Base-by-base conservation (phyloP, 2,329 filamentous ascomycete genomes). In the Fusarium sp. region DNA sequence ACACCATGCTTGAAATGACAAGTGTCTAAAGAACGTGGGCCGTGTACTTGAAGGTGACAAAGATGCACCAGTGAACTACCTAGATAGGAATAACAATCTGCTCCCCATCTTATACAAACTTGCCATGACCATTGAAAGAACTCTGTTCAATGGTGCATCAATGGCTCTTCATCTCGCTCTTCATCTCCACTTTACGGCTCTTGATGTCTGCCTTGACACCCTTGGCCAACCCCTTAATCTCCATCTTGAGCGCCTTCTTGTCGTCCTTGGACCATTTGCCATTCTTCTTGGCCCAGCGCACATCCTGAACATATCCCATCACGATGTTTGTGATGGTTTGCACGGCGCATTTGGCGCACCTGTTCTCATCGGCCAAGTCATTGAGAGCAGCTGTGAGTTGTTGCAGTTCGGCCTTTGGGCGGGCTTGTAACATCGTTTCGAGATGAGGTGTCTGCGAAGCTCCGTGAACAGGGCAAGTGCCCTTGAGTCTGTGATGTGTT, bases 241-340 rank as follows among this genome's bases (percentile, higher is more conserved):
- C 68, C 25, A 35, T 52, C 60, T 74, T 74, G 35, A 74, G 68
- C 27, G 71, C 67, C 56, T 62, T 67, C 63, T 74, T 73, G 1
- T 73, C 71, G 6, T 74, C 71, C 23, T 72, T 74, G 6, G 64
- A 74, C 8, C 71, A 20, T 14, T 74, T 74, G 1, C 71, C 67
- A 34, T 18, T 58, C 48, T 72, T 74, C 16, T 74, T 74, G 18
- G 71, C 71, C 6, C 45, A 58, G n/a, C 70, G 59, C 0, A 71
- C 6, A 20, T 73, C 59, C 23, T 71, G 71, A 13, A 68, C 20
- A 11, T 62, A 71, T 4, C 59, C 35, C 11, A 57, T 30, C 1
- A 72, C 32, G 41, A 68, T 65, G 25, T 18, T 62, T 27, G 56
- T 60, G 11, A 60, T 72, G n/a, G 43, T 58, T 27, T 68, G 63